Percentiles rank a stretch among this genome's conserved stretches.
Conservation (phyloP, 2,329 filamentous ascomycete species). For the Aureobasidium sp. region DNA sequence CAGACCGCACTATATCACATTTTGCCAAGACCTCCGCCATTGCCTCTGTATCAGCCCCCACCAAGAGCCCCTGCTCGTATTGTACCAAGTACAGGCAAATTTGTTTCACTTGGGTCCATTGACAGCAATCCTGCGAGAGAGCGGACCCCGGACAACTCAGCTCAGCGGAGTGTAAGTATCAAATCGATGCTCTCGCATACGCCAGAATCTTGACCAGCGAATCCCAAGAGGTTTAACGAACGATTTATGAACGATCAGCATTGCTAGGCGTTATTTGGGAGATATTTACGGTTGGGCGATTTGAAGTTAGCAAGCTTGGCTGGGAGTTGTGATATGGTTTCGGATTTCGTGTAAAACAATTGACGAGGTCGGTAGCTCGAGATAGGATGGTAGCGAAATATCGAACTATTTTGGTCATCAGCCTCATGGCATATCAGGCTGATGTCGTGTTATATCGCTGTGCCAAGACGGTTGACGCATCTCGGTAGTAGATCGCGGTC, state of each 20-base stretch:
- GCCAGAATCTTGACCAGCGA: neutral
- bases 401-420: neutral
- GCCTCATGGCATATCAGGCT: conserved; percentile 8
- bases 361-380: neutral
- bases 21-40: conserved; percentile 15
- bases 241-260: neutral
- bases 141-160: neutral
- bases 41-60: conserved; percentile 30
- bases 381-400: neutral
- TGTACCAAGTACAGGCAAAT: neutral
- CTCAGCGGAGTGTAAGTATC: neutral
- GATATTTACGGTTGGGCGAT: neutral
- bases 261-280: neutral
- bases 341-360: neutral
- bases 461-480: conserved; percentile 2
- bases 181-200: conserved; percentile 7
- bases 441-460: neutral
- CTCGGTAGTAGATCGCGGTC: neutral
- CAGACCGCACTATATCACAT: neutral
- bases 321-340: neutral
- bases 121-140: neutral
- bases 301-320: neutral
- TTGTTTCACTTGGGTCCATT: neutral
- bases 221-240: neutral
- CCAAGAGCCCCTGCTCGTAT: conserved; percentile 17